Evolutionary conservation across 129 eudicot genomes (phyloP).

Genomic region (Chrysanthemum lavandulifolium): DNA sequence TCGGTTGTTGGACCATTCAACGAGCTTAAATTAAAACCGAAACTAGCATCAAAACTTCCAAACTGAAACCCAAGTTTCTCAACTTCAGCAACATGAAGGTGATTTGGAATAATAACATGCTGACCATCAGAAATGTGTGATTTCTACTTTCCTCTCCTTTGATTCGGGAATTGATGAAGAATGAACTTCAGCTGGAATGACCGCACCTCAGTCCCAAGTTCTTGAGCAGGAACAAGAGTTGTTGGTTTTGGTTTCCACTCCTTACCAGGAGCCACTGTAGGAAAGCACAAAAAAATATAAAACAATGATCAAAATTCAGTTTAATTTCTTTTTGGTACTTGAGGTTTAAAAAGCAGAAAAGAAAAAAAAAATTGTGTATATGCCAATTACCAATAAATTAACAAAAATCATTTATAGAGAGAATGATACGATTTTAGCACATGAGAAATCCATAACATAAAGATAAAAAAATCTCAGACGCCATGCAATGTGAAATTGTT

Average conservation of each 20-base stretch:
- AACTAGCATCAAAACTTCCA: conserved; percentile 89
- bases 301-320: not conserved
- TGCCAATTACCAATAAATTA: not conserved
- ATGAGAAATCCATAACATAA: too few species aligned
- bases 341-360: not conserved
- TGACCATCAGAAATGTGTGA: conserved; percentile 47
- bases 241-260: conserved; percentile 89
- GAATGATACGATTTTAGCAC: too few species aligned
- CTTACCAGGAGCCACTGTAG: conserved; percentile 53
- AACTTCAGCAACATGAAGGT: conserved; percentile 84
- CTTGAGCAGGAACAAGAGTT: conserved; percentile 44
- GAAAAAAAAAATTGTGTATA: not conserved
- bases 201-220: conserved; percentile 39
- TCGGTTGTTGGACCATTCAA: conserved; percentile 36
- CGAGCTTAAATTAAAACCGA: conserved; percentile 38
- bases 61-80: conserved; percentile 76
- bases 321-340: conserved; percentile 8
- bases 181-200: conserved; percentile 30
- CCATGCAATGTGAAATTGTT: too few species aligned
- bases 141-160: conserved; percentile 39
- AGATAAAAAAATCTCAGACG: too few species aligned
- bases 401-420: too few species aligned
- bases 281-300: conserved; percentile 14
- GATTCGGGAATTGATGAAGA: conserved; percentile 32
- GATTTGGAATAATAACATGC: conserved; percentile 84